Percentiles rank a stretch among this genome's conserved stretches.
Conservation (phyloP, 2,329 filamentous ascomycete species). For the Purpureocillium lavendulum region DNA sequence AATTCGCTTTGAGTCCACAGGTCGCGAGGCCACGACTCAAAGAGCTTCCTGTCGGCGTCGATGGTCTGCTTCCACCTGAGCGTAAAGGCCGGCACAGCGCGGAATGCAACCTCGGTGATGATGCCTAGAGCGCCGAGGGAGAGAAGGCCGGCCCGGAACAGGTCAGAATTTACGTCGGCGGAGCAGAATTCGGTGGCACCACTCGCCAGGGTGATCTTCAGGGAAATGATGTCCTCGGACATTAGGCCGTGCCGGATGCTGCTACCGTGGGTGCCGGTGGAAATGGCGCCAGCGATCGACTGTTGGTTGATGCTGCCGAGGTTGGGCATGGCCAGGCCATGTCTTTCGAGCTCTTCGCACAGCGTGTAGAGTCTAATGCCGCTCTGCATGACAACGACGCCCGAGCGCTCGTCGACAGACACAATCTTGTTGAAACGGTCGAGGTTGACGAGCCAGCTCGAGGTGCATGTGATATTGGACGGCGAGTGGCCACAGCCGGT, state of each 20-base stretch:
- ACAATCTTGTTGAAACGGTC: slow-evolving; percentile 72
- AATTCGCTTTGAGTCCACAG: slow-evolving; percentile 85
- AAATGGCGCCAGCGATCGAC: slow-evolving; percentile 84
- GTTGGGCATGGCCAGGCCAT: slow-evolving; percentile 81
- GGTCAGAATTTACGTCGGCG: slow-evolving; percentile 59
- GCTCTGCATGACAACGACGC: slow-evolving; percentile 70
- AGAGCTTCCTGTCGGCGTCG: slow-evolving; percentile 58
- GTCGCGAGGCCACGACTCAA: slow-evolving; percentile 61
- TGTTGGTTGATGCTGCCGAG: slow-evolving; percentile 93
- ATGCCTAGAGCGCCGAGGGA: slow-evolving; percentile 87
- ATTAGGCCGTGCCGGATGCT: slow-evolving; percentile 77
- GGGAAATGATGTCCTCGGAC: slow-evolving; percentile 64
- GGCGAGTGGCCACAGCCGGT: slow-evolving; percentile 92
- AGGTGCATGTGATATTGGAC: slow-evolving; percentile 84
- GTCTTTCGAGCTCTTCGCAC: slow-evolving; percentile 62
- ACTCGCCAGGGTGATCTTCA: slow-evolving; percentile 77
- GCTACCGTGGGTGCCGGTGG: slow-evolving; percentile 89
- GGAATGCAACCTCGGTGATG: slow-evolving; percentile 80
- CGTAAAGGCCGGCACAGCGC: slow-evolving; percentile 72
- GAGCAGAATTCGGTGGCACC: slow-evolving; percentile 66
- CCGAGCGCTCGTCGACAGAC: slow-evolving; percentile 56
- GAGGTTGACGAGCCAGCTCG: slow-evolving; percentile 89
- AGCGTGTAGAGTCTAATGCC: slow-evolving; percentile 76
- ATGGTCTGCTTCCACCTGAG: slow-evolving; percentile 81
- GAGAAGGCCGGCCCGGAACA: slow-evolving; percentile 82